Evolutionary conservation across 306 rosid species (phyloP), one percentile per base, ranked within the genome.

Genomic region (Corylus avellana): DNA sequence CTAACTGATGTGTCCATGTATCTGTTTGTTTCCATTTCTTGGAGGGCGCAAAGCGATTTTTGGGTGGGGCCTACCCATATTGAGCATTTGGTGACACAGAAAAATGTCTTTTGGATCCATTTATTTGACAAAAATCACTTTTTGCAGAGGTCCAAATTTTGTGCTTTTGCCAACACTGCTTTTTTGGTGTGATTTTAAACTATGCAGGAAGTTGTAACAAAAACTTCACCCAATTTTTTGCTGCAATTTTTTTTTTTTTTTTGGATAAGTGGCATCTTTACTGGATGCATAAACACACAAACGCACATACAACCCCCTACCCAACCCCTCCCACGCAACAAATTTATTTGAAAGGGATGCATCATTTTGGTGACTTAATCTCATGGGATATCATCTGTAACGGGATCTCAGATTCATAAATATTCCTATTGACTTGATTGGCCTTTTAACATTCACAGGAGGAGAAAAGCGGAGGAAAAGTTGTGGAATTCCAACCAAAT

Each of bases 401-500:
- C 39, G 44, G 39, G 51, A 53, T 79, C 29, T 77, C 71, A 7
- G 55, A 73, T 27, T 63, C 68, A 42, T 71, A 66, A 63, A 22
- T 76, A 78, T 53, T 82, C 59, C 77, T 70, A 82, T 14, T 72
- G 29, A 68, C 29, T 79, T 75, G 44, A 73, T 57, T 75, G 57
- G 12, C 29, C 16, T 13, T 82, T 70, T 75, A 66, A 75, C 55
- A 78, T 92, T 83, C 92, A 92, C 92, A 92, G 97, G 92, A 83
- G 81, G 93, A 88, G 90, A 83, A 83, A 86, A 88, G 64, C 56
- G 76, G 73, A 29, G 88, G 84, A 58, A 82, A 76, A 57, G 74
- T 55, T 75, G 81, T 84, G 18, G 88, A 57, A 18, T 89, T 95
- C 79, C 92, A 85, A 83, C 87, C 92, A 85, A 92, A 91, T 87